Conservation (phyloP, 768 basidiomycete genomes). For the Lepiota brunneoincarnata region DNA sequence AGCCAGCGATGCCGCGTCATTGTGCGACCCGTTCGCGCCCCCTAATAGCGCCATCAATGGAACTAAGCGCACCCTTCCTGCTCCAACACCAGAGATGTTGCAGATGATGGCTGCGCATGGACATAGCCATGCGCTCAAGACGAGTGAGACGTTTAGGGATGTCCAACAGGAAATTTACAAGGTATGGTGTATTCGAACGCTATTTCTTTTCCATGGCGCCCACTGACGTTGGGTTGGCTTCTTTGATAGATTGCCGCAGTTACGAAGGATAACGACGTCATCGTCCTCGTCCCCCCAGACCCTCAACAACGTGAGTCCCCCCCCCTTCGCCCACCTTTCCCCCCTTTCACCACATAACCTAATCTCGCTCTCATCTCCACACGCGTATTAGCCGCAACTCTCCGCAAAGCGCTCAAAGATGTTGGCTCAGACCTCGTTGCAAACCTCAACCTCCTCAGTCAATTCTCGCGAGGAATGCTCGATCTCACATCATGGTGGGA, state of each 20-base stretch:
- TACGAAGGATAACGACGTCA: conserved; percentile 31
- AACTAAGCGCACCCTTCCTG: conserved; percentile 3
- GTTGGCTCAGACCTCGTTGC: conserved; percentile 36
- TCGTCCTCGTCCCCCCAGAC: conserved; percentile 34
- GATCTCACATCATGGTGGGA: conserved; percentile 31
- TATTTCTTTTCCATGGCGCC: neutral
- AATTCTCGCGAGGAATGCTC: conserved; percentile 25
- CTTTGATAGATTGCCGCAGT: conserved; percentile 32
- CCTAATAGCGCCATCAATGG: neutral
- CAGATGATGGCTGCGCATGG: conserved; percentile 25
- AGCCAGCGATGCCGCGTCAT: conserved; percentile 21
- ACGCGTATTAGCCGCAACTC: conserved; percentile 25
- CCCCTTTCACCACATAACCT: neutral
- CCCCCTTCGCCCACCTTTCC: neutral
- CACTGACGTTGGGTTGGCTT: neutral
- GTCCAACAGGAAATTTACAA: conserved; percentile 36
- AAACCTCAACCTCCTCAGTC: conserved; percentile 32
- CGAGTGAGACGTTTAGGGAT: conserved; percentile 25
- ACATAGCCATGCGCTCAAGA: conserved; percentile 23
- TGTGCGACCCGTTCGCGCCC: conserved; percentile 20
- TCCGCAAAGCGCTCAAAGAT: conserved; percentile 33
- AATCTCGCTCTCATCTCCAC: neutral
- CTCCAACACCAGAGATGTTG: conserved; percentile 18
- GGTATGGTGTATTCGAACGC: conserved; percentile 18
- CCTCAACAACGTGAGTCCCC: conserved; percentile 28